Conservation (phyloP, 495 filamentous ascomycete genomes). For the Aspergillus diversus region DNA sequence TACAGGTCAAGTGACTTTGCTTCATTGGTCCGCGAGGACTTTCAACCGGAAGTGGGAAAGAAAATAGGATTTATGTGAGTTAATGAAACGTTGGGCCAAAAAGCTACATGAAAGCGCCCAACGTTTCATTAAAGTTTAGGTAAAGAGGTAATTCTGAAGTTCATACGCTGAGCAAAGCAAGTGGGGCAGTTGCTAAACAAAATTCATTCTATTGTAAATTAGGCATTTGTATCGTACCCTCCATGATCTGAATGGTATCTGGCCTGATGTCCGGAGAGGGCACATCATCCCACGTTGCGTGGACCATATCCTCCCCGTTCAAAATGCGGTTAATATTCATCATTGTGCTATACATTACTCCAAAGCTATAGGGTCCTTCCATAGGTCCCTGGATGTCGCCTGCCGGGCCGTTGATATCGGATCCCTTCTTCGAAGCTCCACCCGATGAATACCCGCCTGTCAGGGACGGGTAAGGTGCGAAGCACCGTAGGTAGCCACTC, state of each 20-base stretch:
- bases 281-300: slow-evolving; percentile 29
- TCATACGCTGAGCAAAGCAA: too few relatives aligned
- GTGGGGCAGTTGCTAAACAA: too few relatives aligned
- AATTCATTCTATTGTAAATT: not conserved
- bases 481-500: slow-evolving; percentile 42
- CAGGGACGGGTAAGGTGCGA: slow-evolving; percentile 50
- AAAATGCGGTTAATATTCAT: slow-evolving; percentile 43
- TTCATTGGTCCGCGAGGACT: too few relatives aligned
- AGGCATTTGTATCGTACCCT: slow-evolving; percentile 11
- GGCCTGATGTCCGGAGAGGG: slow-evolving; percentile 10
- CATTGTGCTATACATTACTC: slow-evolving; percentile 52
- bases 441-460: slow-evolving; percentile 50
- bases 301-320: slow-evolving; percentile 23
- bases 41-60: too few relatives aligned
- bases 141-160: too few relatives aligned
- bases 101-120: too few relatives aligned
- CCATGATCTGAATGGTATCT: slow-evolving; percentile 11
- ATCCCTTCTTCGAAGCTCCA: slow-evolving; percentile 40
- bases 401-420: slow-evolving; percentile 47
- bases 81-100: too few relatives aligned
- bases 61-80: too few relatives aligned
- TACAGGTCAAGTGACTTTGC: too few relatives aligned
- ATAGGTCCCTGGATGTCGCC: slow-evolving; percentile 15
- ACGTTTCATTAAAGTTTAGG: too few relatives aligned
- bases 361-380: slow-evolving; percentile 12